A percentile compares a stretch with the other conserved stretches of the same genome.
Conservation (phyloP, 2,329 filamentous ascomycete genomes). For the Botrytis pseudocinerea region DNA sequence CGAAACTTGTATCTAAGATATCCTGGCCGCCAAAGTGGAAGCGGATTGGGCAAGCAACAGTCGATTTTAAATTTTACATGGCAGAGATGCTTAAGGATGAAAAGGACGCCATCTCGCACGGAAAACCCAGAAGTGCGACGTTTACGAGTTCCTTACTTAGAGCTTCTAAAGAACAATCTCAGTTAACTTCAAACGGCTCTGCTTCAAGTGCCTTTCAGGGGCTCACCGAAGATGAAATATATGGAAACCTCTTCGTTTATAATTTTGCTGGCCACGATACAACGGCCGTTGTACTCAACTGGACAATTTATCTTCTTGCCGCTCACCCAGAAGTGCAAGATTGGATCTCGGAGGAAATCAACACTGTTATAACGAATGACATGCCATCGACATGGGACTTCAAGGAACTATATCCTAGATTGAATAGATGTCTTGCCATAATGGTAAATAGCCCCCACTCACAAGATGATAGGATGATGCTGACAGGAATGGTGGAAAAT, state of each 20-base stretch:
- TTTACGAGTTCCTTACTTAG: slow-evolving; percentile 11
- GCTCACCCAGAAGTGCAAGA: slow-evolving; percentile 28
- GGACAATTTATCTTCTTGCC: slow-evolving; percentile 35
- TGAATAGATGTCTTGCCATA: slow-evolving; percentile 46
- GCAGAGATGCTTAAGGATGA: slow-evolving; percentile 12
- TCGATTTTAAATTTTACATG: slow-evolving; percentile 6
- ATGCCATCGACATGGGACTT: slow-evolving; percentile 42
- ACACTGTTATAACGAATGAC: slow-evolving; percentile 34
- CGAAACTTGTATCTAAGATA: slow-evolving; percentile 1
- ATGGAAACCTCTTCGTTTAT: slow-evolving; percentile 40
- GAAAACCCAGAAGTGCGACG: neutral
- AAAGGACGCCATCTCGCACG: neutral
- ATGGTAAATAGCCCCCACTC: slow-evolving; percentile 34
- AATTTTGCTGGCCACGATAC: slow-evolving; percentile 41
- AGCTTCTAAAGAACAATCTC: slow-evolving; percentile 11
- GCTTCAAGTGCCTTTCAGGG: neutral
- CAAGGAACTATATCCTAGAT: slow-evolving; percentile 43
- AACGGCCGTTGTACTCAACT: slow-evolving; percentile 38
- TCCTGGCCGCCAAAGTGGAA: neutral
- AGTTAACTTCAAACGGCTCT: neutral
- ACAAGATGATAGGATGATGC: neutral
- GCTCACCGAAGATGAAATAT: slow-evolving; percentile 42
- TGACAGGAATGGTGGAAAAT: neutral
- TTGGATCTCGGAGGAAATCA: slow-evolving; percentile 34
- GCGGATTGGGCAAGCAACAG: neutral